Evolutionary conservation across 2,329 filamentous ascomycete species (phyloP).

Genomic region (Penicillium capsulatum): DNA sequence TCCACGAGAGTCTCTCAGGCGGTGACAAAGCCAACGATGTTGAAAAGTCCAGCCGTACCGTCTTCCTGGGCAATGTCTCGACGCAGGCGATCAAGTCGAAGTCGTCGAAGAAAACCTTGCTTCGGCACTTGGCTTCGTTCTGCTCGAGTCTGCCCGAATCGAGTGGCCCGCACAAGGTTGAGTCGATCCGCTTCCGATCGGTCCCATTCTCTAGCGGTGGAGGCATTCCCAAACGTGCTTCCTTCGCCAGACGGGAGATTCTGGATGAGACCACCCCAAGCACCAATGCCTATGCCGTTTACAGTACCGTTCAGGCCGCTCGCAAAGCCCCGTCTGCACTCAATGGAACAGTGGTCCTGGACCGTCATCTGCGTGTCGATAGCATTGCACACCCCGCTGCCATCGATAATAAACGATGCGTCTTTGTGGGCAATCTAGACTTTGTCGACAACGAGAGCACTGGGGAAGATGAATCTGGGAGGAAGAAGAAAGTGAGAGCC

Average conservation of each 20-base stretch:
- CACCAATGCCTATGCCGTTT: constrained; percentile 92
- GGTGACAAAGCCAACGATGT: constrained; percentile 53
- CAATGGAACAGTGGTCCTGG: constrained; percentile 79
- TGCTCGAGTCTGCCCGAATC: constrained; percentile 51
- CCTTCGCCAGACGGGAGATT: constrained; percentile 83
- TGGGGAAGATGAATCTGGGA: constrained; percentile 56
- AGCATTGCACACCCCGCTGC: constrained; percentile 81
- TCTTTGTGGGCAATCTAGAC: constrained; percentile 93
- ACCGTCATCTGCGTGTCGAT: constrained; percentile 86
- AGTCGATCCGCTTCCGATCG: constrained; percentile 91
- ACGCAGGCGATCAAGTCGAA: constrained; percentile 78
- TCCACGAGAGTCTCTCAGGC: constrained; percentile 39
- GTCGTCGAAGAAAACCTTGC: constrained; percentile 69
- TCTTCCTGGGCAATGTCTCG: constrained; percentile 91
- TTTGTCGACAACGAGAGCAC: constrained; percentile 90
- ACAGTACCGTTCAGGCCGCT: constrained; percentile 69
- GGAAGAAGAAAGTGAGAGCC: constrained; percentile 68
- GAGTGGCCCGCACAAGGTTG: constrained; percentile 65
- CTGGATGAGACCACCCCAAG: constrained; percentile 89
- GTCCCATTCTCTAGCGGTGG: constrained; percentile 70
- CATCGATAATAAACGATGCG: constrained; percentile 79
- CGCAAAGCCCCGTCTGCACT: constrained; percentile 70
- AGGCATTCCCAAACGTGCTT: constrained; percentile 84
- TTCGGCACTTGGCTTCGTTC: constrained; percentile 73
- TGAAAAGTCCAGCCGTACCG: constrained; percentile 81